Base-by-base conservation (phyloP, 352 stramenopile species). In the Globisporangium paroecandrum region DNA sequence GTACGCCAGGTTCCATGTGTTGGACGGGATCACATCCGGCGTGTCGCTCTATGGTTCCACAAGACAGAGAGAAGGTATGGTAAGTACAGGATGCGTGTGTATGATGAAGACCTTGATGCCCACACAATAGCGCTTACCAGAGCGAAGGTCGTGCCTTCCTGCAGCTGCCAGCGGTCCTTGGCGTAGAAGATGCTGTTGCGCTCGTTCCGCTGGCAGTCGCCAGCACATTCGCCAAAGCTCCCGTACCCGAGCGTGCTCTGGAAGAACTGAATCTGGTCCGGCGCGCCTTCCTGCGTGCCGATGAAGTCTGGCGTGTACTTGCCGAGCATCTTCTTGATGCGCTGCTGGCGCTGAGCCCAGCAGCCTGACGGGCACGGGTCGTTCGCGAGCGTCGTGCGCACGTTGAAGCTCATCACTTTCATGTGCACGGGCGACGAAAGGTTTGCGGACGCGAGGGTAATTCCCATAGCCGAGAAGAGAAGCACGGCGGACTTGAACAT, bases 401-500 rank as follows among this genome's bases (percentile, higher is more conserved):
- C 47, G 49, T 92, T 92, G 64, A 92, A 89, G 62, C 77, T 90
- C 82, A 90, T 90, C 32, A 90, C 75, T 43, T 85, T 85, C 58
- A 89, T 59, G 2, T 24, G 3, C 47, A 58, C 62, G 18, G 10
- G 36, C 5, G 43, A 22, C 13, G 18, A 29, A 38, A 38, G 32
- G 18, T 59, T 27, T 22, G 36, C 56, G n/a, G 29, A 27, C 3
- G 29, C 20, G 27, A 61, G 22, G 1, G 55, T 20, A 15, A 53
- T 18, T 1, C 32, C 41, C n/a, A 69, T 46, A 10, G 46, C 32
- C 10, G 57, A 25, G 53, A 38, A 8, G 51, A 24, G 18, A 32
- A 68, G 25, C 25, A 22, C 4, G 3, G 10, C 54, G 1, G 29
- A 18, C 53, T 69, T 69, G 51, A 53, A 27, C 58, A 68, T 55